phyloP scores from a whole-genome alignment of 148 eudicot species.

The Nyssa sinensis region DNA sequence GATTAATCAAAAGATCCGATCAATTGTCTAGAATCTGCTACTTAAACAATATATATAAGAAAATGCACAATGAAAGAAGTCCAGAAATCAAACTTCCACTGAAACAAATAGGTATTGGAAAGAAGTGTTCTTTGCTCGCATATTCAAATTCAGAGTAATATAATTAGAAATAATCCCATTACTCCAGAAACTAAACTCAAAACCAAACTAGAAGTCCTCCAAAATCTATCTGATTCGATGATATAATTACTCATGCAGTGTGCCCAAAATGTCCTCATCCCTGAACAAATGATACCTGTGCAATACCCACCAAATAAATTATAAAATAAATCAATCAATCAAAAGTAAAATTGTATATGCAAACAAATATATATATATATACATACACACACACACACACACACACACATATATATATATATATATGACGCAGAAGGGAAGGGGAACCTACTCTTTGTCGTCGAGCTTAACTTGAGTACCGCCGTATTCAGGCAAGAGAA shows the following conservation, averaged over 20 bases:
- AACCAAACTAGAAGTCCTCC: not conserved
- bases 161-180: not conserved
- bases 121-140: not conserved
- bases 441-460: conserved; percentile 60
- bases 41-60: too few relatives aligned
- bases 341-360: not conserved
- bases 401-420: not conserved
- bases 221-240: not conserved
- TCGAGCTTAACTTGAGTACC: conserved; percentile 83
- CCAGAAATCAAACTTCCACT: too few relatives aligned
- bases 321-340: not conserved
- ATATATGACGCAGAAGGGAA: not conserved
- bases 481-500: conserved; percentile 82
- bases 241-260: conserved; percentile 11
- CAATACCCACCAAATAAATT: not conserved
- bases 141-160: not conserved
- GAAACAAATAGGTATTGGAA: too few relatives aligned
- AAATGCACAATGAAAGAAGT: too few relatives aligned
- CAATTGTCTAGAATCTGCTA: too few relatives aligned
- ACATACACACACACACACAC: not conserved
- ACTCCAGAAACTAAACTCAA: not conserved
- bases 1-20: too few relatives aligned
- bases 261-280: conserved; percentile 51
- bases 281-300: conserved; percentile 47
- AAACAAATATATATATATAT: not conserved